Evolutionary conservation across 1,139 yeast species (phyloP), one percentile per base, ranked within the genome.

Genomic region (Hyphopichia pseudoburtonii): DNA sequence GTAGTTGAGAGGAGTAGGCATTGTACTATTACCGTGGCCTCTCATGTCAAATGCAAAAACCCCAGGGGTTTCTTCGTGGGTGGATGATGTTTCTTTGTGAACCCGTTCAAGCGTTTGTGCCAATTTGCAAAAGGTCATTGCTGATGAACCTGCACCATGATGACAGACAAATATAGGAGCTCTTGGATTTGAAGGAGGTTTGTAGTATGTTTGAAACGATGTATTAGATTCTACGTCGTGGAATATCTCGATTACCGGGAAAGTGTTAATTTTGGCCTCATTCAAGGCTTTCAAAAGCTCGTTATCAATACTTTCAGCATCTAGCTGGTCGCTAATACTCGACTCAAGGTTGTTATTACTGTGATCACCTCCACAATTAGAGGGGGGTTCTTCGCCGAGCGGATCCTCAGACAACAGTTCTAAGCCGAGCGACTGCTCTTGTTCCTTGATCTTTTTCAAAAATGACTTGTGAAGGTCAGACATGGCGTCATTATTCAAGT

Each of bases 81-180:
- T 47, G 3, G 36, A 33, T 3, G 45, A 37, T 5, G 55, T 46
- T 2, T 51, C 51, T 5, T 46, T 52, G 3, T 57, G 41, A 26
- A 48, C 37, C 17, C 47, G 40, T 7, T 44, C 38, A 41, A 36
- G 77, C 36, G 11, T 62, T 52, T 44, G 61, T 0, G 79, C 62
- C 24, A 84, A 55, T 25, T 63, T 60, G 1, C 87, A 87, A 66
- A 86, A 92, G 1, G 96, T 73, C 63, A 87, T 66, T 0, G 85
- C 88, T 3, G 87, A 78, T 2, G 97, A 89, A 1, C 97, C 98
- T 1, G 97, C 97, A 4, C 99, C 99, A 57, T 92, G 99, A 45
- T 87, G 94, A 46, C 82, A 80, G 2, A 90, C 64, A 47, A 86
- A 79, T 1, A 88, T 53, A 0, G 94, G 83, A 0, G 75, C 66